Evolutionary conservation across 2,329 filamentous ascomycete species (phyloP).

Genomic region (Colletotrichum tanaceti): DNA sequence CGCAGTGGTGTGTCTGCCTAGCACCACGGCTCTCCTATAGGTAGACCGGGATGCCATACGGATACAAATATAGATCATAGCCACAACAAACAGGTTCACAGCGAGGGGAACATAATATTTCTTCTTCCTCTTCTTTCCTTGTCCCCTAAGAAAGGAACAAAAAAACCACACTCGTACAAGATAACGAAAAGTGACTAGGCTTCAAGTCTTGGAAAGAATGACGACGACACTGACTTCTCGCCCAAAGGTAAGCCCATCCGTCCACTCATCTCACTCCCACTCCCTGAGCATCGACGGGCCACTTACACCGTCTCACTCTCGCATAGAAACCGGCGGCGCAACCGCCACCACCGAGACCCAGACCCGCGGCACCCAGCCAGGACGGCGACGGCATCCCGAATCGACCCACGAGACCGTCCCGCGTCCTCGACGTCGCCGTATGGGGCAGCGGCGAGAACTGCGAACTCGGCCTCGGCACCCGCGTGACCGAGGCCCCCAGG

Average conservation of each 20-base stretch:
- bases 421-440: constrained; percentile 30
- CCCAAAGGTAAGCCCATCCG: constrained; percentile 9
- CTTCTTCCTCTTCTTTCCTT: too few species aligned
- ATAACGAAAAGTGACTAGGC: too few species aligned
- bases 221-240: constrained; percentile 11
- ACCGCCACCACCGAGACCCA: neutral
- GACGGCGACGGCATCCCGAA: neutral
- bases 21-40: too few species aligned
- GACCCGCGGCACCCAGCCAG: neutral
- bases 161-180: too few species aligned
- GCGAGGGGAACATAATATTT: too few species aligned
- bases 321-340: neutral
- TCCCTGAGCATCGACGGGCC: neutral
- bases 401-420: constrained; percentile 8
- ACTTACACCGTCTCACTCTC: constrained; percentile 26
- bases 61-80: too few species aligned
- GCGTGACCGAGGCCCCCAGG: constrained; percentile 11
- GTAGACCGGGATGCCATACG: too few species aligned
- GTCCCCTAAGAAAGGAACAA: too few species aligned
- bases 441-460: constrained; percentile 38
- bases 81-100: neutral
- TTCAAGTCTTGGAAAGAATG: neutral
- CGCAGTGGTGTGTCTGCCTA: neutral
- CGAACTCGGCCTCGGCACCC: constrained; percentile 33
- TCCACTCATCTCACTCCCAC: too few species aligned